A percentile compares a stretch with the other conserved stretches of the same genome.
phyloP scores from a whole-genome alignment of 2,329 filamentous ascomycete genomes.

The Colletotrichum tabaci region DNA sequence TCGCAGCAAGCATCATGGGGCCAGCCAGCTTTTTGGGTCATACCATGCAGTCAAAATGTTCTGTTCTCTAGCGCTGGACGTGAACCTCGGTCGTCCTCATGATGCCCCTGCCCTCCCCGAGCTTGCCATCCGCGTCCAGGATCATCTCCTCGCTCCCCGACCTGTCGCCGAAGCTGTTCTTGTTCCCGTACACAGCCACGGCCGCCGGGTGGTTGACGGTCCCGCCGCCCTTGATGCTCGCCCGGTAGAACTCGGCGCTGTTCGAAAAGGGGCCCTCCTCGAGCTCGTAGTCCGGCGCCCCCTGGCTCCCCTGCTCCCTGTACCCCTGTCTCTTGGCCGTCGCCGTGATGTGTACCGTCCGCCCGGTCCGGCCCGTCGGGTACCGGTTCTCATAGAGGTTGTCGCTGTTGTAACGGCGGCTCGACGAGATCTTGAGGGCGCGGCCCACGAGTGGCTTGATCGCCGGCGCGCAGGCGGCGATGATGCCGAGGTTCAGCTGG shows the following conservation, averaged over 20 bases:
- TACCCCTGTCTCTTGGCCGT: slow-evolving; percentile 26
- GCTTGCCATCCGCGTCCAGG: not conserved
- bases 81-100: slow-evolving; percentile 38
- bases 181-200: slow-evolving; percentile 22
- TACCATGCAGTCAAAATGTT: not conserved
- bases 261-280: slow-evolving; percentile 19
- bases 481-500: slow-evolving; percentile 58
- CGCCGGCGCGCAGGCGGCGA: slow-evolving; percentile 57
- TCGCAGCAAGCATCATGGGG: no score
- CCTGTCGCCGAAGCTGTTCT: slow-evolving; percentile 13
- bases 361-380: slow-evolving; percentile 23
- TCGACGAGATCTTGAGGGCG: slow-evolving; percentile 48
- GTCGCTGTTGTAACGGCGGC: slow-evolving; percentile 19
- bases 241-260: slow-evolving; percentile 6
- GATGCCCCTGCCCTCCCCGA: slow-evolving; percentile 16
- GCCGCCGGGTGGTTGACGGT: not conserved
- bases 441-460: slow-evolving; percentile 54
- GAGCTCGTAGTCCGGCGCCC: slow-evolving; percentile 31
- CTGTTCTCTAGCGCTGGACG: slow-evolving; percentile 11
- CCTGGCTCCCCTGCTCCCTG: slow-evolving; percentile 30
- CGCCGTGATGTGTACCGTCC: slow-evolving; percentile 15
- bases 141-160: slow-evolving; percentile 37
- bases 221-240: slow-evolving; percentile 17
- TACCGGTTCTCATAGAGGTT: slow-evolving; percentile 38
- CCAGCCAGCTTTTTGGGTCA: not conserved